Evolutionary conservation across 352 stramenopile genomes (phyloP).

Genomic region (Phytopythium aichiense): DNA sequence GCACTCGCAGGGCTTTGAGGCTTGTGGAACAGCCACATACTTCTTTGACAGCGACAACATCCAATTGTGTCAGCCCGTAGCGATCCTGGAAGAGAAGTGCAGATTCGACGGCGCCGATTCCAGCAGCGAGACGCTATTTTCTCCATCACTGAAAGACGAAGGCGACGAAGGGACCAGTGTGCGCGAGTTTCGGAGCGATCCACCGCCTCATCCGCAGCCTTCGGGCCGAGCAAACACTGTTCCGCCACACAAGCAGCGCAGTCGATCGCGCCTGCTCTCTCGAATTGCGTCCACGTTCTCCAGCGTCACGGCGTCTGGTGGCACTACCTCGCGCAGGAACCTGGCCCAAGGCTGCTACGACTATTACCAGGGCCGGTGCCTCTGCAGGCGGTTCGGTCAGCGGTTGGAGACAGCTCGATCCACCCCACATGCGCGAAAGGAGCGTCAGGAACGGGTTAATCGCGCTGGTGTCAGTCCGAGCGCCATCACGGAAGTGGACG

Average conservation of each 20-base stretch:
- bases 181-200: not conserved
- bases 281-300: not conserved
- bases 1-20: constrained; percentile 35
- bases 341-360: not conserved
- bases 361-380: not conserved
- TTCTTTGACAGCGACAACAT: constrained; percentile 53
- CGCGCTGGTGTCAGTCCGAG: not conserved
- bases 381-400: not conserved
- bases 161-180: not conserved
- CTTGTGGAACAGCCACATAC: constrained; percentile 26
- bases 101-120: not conserved
- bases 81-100: constrained; percentile 27
- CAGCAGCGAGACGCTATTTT: not conserved
- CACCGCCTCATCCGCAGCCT: not conserved
- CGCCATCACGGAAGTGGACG: not conserved
- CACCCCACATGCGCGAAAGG: not conserved
- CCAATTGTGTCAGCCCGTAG: constrained; percentile 32
- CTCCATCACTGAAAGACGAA: not conserved
- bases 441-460: not conserved
- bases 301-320: not conserved
- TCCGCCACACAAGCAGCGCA: not conserved
- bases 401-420: not conserved
- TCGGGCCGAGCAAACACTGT: not conserved
- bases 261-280: not conserved
- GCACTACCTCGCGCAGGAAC: not conserved